phyloP scores from a whole-genome alignment of 2,329 filamentous ascomycete genomes.

The Paraphoma sp. region DNA sequence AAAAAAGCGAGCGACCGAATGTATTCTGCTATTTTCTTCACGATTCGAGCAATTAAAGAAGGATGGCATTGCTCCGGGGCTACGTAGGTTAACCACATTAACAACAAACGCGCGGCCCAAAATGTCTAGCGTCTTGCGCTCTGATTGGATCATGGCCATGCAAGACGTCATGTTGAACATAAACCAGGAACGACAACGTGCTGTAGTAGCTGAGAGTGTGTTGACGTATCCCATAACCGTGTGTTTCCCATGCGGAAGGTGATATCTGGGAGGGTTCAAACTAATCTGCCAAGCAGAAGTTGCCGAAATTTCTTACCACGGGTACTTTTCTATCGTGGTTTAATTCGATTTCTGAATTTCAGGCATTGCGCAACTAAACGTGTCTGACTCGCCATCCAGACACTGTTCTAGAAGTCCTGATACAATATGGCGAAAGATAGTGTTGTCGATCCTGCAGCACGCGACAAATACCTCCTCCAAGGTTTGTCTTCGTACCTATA shows the following conservation, averaged over 20 bases:
- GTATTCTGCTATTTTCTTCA: too few relatives aligned
- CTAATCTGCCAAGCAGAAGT: neutral
- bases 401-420: neutral
- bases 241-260: neutral
- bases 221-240: neutral
- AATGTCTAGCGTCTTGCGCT: neutral
- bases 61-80: too few relatives aligned
- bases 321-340: neutral
- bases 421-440: constrained; percentile 9
- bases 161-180: neutral
- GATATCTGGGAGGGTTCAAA: too few relatives aligned
- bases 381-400: neutral
- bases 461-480: constrained; percentile 47
- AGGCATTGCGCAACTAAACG: neutral
- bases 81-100: too few relatives aligned
- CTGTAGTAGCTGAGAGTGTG: neutral
- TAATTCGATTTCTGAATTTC: neutral
- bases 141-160: constrained; percentile 4
- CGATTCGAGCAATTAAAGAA: too few relatives aligned
- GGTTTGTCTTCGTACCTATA: constrained; percentile 6
- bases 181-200: neutral
- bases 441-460: constrained; percentile 37
- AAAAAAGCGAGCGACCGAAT: too few relatives aligned
- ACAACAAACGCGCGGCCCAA: neutral
- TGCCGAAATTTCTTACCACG: neutral